phyloP scores from a whole-genome alignment of 768 basidiomycete species.

The Suillus bovinus region DNA sequence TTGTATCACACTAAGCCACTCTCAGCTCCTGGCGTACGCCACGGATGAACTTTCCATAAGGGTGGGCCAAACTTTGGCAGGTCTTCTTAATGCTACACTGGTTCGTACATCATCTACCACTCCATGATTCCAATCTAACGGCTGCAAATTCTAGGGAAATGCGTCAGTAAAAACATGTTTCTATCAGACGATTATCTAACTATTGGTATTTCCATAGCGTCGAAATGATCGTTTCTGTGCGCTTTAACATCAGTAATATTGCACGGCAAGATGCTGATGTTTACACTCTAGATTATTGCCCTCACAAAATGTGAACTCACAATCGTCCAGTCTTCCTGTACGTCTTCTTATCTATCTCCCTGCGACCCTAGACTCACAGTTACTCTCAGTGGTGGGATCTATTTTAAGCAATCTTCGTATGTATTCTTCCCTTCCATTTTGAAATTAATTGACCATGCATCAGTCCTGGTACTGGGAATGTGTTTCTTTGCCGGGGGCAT shows the following conservation, averaged over 20 bases:
- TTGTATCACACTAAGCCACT: neutral
- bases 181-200: neutral
- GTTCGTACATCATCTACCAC: slow-evolving; percentile 38
- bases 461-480: slow-evolving; percentile 83
- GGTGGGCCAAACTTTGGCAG: slow-evolving; percentile 81
- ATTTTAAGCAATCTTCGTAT: slow-evolving; percentile 76
- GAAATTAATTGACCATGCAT: slow-evolving; percentile 4
- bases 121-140: slow-evolving; percentile 5
- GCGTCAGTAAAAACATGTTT: slow-evolving; percentile 21
- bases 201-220: slow-evolving; percentile 35
- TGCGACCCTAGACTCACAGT: slow-evolving; percentile 7
- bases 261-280: neutral
- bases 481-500: slow-evolving; percentile 84
- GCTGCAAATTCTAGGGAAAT: slow-evolving; percentile 25
- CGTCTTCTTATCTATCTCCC: slow-evolving; percentile 27
- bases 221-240: slow-evolving; percentile 70
- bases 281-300: slow-evolving; percentile 62
- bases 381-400: slow-evolving; percentile 66
- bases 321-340: slow-evolving; percentile 80
- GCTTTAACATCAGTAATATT: slow-evolving; percentile 22
- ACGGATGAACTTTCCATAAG: slow-evolving; percentile 84
- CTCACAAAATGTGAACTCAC: slow-evolving; percentile 78
- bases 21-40: slow-evolving; percentile 74
- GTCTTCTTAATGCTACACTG: slow-evolving; percentile 82
- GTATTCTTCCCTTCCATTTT: slow-evolving; percentile 19